Base-by-base conservation (phyloP, 192 early-diverging fungal genomes). In the Coemansia sp. region DNA sequence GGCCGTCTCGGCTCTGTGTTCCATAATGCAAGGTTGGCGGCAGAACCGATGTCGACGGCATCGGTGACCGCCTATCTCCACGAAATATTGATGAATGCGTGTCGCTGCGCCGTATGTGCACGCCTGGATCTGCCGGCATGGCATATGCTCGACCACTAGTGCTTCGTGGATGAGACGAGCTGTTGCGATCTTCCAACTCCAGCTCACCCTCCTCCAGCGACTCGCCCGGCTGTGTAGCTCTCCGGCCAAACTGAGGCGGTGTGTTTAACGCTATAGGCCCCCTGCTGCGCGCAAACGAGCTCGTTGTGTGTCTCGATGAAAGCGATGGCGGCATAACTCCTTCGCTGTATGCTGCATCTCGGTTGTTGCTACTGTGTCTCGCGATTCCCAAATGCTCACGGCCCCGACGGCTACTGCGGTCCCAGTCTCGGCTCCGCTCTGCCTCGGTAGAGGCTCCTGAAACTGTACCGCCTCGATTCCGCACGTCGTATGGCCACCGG, bases 191-290 rank as follows among this genome's bases (percentile, higher is more conserved):
- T 17, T 76, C 74, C 15, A 63, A 27, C 25, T 71, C 74, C 22
- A 77, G 43, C 59, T 77, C 75, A 12, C 75, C 75, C 29, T 77
- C 75, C 45, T 77, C 75, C 22, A 77, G 54, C 15, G 38, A 23
- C 37, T 71, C 75, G 17, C 66, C 57, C 2, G 74, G 64, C 49
- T 76, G 63, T 9, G 73, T 70, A 2, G 63, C 59, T 45, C 73
- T 52, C 22, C 73, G 59, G 14, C 32, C 63, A 41, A 65, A 76
- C 14, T 59, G 29, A 35, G 60, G 71, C 29, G 32, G 32, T 6
- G 12, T 55, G n/a, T 24, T 45, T 15, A 21, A 52, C 21, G 50
- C 22, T 4, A 21, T 23, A 2, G 41, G 11, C 2, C 22, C 53
- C 53, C 53, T 55, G 37, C 47, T 47, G 7, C 65, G 65, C 7